Evolutionary conservation across 202 grass and related monocot genomes (phyloP), one percentile per base, ranked within the genome.

Genomic region (Digitaria exilis): DNA sequence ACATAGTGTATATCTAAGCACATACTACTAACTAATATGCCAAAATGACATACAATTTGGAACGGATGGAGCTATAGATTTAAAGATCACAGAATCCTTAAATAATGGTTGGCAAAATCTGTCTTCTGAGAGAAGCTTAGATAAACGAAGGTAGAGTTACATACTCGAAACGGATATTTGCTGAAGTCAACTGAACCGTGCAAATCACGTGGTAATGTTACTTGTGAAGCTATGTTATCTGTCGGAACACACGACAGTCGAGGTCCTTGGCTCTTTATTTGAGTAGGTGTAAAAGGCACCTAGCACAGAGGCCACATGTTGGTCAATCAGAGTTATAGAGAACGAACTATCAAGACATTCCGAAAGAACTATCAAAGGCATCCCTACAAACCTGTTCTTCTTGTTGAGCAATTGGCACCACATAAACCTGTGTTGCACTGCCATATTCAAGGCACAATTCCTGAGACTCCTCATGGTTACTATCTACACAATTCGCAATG

Each of bases 371-470:
- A 82, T 54, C 7, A 78, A n/a, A 78, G 66, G 73, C 18, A 86
- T 78, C 41, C 16, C 19, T 67, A 78, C 88, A 49, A 84, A 98
- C 95, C 90, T 98, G 89, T 87, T 98, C 92, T 77, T 98, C 95
- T 37, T 93, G 92, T 73, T 95, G 92, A 91, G 88, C 82, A 80
- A 91, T 76, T 8, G 95, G 95, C 69, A 91, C 88, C 85, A 98
- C 12, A 80, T 90, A 98, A 82, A 98, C 87, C 50, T 89, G 84
- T 80, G 95, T n/a, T 79, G 92, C 95, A 78, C 90, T 95, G 61
- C 95, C 90, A 84, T 95, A 95, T 88, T 98, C 95, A 88, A 98
- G 89, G 81, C 90, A 98, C 65, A 90, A 73, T 86, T 95, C 90
- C 78, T 91, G 88, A 85, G 86, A 84, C 63, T 84, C 76, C 46